phyloP scores from a whole-genome alignment of 495 filamentous ascomycete genomes.

The Filosporella fistucella region DNA sequence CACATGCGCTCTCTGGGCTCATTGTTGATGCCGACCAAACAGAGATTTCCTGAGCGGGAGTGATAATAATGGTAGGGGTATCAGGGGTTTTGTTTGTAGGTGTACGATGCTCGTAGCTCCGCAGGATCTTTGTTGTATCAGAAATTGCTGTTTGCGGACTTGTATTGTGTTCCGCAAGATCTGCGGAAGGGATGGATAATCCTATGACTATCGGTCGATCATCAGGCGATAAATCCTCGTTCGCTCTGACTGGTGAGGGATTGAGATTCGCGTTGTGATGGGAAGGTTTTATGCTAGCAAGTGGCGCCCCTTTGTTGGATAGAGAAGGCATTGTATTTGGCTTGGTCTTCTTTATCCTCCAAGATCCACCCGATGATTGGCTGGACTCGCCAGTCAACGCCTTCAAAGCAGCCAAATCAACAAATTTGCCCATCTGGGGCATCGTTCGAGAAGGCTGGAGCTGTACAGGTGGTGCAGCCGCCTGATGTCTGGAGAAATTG shows the following conservation, averaged over 20 bases:
- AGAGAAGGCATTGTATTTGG: not conserved
- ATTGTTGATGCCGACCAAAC: conserved; percentile 39
- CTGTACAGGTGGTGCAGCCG: conserved; percentile 7
- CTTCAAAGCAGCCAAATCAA: conserved; percentile 43
- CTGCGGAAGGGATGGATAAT: conserved; percentile 60
- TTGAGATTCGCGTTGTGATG: not conserved
- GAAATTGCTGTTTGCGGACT: conserved; percentile 47
- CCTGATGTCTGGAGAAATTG: conserved; percentile 15
- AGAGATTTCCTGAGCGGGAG: conserved; percentile 58
- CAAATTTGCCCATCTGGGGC: conserved; percentile 34
- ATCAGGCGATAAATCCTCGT: conserved; percentile 64
- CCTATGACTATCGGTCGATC: conserved; percentile 78
- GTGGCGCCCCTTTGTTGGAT: not conserved
- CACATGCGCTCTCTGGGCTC: conserved; percentile 64
- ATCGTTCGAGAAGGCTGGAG: conserved; percentile 5
- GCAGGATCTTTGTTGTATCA: conserved; percentile 16
- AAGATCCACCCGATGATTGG: conserved; percentile 22
- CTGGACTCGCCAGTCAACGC: conserved; percentile 38
- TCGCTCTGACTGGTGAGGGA: conserved; percentile 18
- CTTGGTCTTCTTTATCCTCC: conserved; percentile 21
- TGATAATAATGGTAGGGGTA: conserved; percentile 57
- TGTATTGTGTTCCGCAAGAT: conserved; percentile 43
- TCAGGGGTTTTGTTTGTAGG: conserved; percentile 34
- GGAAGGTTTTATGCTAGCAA: too few species aligned
- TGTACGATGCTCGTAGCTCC: conserved; percentile 17